Evolutionary conservation across 1,284 basidiomycete genomes (phyloP), one percentile per base, ranked within the genome.

Genomic region (Puccinia novopanici): DNA sequence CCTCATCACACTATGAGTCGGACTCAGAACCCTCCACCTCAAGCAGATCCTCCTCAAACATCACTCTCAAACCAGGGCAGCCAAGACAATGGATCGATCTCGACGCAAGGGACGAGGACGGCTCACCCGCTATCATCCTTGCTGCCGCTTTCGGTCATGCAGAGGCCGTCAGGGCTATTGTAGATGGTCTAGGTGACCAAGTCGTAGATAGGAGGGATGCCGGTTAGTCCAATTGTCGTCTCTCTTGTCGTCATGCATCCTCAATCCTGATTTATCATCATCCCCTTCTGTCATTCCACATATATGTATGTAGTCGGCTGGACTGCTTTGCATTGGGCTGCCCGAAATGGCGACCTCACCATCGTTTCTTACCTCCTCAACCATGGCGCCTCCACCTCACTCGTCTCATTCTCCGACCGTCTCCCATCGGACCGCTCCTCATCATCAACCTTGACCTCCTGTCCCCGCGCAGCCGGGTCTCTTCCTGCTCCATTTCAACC

Each of bases 281-380:
- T 34, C 34, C 34, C 34, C 34, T 34, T 34, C 34, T 34, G 34
- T 34, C 34, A 34, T 34, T 34, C 34, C n/a, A n/a, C n/a, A n/a
- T n/a, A n/a, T n/a, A n/a, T n/a, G n/a, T 54, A 75, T 22, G 13
- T 84, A 94, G 93, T 90, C 81, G 95, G 95, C 57, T 98, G 95
- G 95, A 95, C 93, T 3, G 91, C 95, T 0, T 88, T 99, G n/a
- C 96, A 98, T 85, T 92, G 96, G 87, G 94, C 95, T 13, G 92
- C 92, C 19, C 87, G 98, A 79, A 88, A 93, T 67, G 91, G 94
- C 17, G 94, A 96, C 50, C 92, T 95, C 8, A 95, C 95, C 0
- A 88, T 98, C 22, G 90, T 98, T 50, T 93, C 94, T 0, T 92
- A 94, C 87, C 88, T 99, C 37, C 91, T 98, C 86, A 95, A 93